Conservation (phyloP, 2,329 filamentous ascomycete species). For the Penicillium brasilianum region DNA sequence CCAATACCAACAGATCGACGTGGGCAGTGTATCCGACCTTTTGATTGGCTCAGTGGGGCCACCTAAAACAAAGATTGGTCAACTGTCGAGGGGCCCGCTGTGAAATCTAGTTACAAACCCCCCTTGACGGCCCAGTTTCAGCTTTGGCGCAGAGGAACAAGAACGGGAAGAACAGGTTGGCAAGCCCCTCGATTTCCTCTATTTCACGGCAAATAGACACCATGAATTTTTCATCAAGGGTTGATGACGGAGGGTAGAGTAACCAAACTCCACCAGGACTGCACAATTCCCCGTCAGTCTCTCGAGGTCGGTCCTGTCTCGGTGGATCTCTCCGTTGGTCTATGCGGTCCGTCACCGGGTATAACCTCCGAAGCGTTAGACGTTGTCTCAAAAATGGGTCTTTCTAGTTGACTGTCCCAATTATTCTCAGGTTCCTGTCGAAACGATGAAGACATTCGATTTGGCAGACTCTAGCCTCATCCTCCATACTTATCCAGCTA, state of each 20-base stretch:
- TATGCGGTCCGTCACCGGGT: slow-evolving; percentile 8
- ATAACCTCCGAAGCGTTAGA: slow-evolving; percentile 13
- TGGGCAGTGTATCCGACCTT: background rate
- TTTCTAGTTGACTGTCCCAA: background rate
- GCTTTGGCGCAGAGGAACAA: background rate
- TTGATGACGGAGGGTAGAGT: background rate
- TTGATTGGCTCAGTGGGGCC: too few relatives aligned
- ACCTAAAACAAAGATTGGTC: too few relatives aligned
- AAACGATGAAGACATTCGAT: background rate
- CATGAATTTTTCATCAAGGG: background rate
- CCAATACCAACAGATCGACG: background rate
- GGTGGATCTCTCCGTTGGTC: slow-evolving; percentile 13
- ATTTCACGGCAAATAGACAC: too few relatives aligned
- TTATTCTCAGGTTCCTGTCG: background rate
- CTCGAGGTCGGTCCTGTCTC: background rate
- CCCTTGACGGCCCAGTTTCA: slow-evolving; percentile 2
- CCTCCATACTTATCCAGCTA: background rate
- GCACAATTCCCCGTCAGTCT: background rate
- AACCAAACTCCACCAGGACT: background rate
- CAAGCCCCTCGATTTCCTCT: slow-evolving; percentile 1
- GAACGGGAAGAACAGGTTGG: background rate
- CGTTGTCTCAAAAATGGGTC: slow-evolving; percentile 7
- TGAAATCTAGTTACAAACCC: background rate
- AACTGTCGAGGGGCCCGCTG: background rate
- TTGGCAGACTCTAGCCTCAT: background rate